A percentile compares a stretch with the other conserved stretches of the same genome.
Conservation (phyloP, 345 rosid genomes). For the Dipteronia sinensis region DNA sequence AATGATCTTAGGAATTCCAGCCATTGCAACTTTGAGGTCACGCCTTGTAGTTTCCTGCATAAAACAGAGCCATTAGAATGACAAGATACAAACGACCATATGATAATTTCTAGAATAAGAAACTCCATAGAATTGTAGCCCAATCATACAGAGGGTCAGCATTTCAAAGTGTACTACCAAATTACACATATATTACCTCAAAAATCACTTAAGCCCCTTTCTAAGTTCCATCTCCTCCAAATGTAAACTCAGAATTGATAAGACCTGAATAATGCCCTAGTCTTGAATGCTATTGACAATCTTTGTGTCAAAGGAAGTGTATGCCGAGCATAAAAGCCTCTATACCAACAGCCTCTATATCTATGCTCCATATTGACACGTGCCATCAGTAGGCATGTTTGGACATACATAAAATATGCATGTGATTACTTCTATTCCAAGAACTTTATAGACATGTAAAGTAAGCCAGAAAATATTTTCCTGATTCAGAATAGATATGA, state of each 20-base stretch:
- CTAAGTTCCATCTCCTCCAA: too few relatives aligned
- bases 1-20: constrained; percentile 59
- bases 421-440: constrained; percentile 73
- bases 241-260: too few relatives aligned
- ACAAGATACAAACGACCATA: not conserved
- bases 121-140: not conserved
- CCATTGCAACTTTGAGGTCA: constrained; percentile 84
- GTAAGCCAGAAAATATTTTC: constrained; percentile 14
- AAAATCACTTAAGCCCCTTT: constrained; percentile 61
- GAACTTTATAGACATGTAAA: constrained; percentile 63
- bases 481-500: too few relatives aligned
- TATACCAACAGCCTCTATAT: constrained; percentile 43
- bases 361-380: too few relatives aligned
- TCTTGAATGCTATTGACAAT: constrained; percentile 25
- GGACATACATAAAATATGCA: not conserved
- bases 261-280: too few relatives aligned
- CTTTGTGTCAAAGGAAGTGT: constrained; percentile 63
- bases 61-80: not conserved
- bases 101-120: too few relatives aligned
- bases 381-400: not conserved
- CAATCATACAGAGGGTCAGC: not conserved
- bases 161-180: not conserved
- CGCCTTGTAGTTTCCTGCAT: constrained; percentile 71
- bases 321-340: constrained; percentile 79
- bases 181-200: constrained; percentile 51